Evolutionary conservation across 1,139 yeast genomes (phyloP), one percentile per base, ranked within the genome.

Genomic region (Geotrichum australiense): DNA sequence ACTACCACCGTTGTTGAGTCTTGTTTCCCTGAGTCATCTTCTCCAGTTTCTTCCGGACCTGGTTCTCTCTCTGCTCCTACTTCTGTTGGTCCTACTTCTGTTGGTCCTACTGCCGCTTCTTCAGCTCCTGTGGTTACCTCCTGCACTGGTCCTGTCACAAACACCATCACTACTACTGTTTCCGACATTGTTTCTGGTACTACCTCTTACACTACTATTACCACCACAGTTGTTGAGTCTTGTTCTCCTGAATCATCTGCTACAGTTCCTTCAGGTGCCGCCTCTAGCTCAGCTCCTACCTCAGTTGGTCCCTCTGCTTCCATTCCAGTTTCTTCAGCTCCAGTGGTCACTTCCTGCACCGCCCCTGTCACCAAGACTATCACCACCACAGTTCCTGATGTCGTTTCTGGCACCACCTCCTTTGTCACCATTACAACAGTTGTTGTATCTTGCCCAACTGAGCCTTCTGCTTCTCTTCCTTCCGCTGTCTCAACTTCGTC

Each of bases 391-490:
- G 6, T 10, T 22, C 10, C 25, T 22, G 25, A n/a, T n/a, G n/a
- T n/a, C n/a, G n/a, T n/a, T 31, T 16, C 33, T 27, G 8, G 22
- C 14, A 15, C 22, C 39, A 19, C 16, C 33, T 28, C 29, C n/a
- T 18, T 21, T 29, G 6, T 28, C 23, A 5, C 33, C 42, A 16
- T 19, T 27, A 28, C 33, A n/a, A 15, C 42, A 18, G 18, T 37
- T 26, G 10, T 27, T 33, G 35, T 11, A 16, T 15, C 35, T 6
- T 31, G 12, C 5, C 5, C 21, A 14, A 11, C 38, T 3, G 23
- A 21, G 18, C 5, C 39, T 22, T 16, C 38, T 5, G 14, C 32
- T 16, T 15, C 16, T 19, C 15, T 21, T 23, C 23, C 38, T 25
- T 35, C 32, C 18, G n/a, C n/a, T n/a, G n/a, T n/a, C n/a, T n/a